Conservation (phyloP, 768 basidiomycete genomes). For the Lactifluus rugatus region DNA sequence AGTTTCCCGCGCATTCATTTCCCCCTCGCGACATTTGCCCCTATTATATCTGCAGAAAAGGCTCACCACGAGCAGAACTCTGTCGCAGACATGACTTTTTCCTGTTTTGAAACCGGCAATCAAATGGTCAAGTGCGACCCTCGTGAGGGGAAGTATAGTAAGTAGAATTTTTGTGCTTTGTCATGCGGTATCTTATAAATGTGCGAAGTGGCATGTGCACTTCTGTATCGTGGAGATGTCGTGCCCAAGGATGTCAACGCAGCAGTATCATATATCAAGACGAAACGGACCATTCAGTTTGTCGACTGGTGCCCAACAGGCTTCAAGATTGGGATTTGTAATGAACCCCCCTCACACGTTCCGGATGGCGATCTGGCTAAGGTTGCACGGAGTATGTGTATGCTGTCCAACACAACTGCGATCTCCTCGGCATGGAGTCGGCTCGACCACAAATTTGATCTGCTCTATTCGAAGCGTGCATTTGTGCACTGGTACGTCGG, state of each 20-base stretch:
- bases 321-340: slow-evolving; percentile 72
- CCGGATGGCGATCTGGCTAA: slow-evolving; percentile 71
- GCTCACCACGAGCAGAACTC: slow-evolving; percentile 63
- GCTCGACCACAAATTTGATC: slow-evolving; percentile 71
- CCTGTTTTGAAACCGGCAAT: slow-evolving; percentile 69
- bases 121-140: slow-evolving; percentile 79
- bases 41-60: slow-evolving; percentile 54
- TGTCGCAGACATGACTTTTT: slow-evolving; percentile 59
- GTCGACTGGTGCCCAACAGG: slow-evolving; percentile 77
- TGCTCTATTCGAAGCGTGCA: slow-evolving; percentile 57
- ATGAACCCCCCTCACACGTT: slow-evolving; percentile 65
- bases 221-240: slow-evolving; percentile 68
- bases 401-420: slow-evolving; percentile 67
- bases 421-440: slow-evolving; percentile 70
- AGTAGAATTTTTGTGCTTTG: slow-evolving; percentile 16
- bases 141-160: slow-evolving; percentile 69
- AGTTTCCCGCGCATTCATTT: slow-evolving; percentile 60
- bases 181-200: not conserved
- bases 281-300: slow-evolving; percentile 69
- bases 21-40: slow-evolving; percentile 58
- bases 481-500: slow-evolving; percentile 60
- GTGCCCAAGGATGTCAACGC: slow-evolving; percentile 73
- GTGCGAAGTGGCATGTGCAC: slow-evolving; percentile 48
- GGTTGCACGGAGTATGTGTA: slow-evolving; percentile 66
- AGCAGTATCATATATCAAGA: slow-evolving; percentile 65